Conservation (phyloP, 306 rosid genomes). For the Fragaria vesca region DNA sequence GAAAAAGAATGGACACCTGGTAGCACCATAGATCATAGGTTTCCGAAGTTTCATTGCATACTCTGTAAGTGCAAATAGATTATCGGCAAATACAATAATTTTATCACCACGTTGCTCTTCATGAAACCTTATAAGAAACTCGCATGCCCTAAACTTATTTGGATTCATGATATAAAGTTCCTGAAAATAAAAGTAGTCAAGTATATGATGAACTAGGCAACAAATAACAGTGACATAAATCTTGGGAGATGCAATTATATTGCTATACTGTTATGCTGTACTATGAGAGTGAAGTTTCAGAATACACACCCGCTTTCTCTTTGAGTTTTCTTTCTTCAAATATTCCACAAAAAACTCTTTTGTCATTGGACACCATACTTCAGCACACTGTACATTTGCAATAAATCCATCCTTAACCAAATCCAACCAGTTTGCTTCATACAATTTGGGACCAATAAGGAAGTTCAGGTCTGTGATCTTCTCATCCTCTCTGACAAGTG, state of each 20-base stretch:
- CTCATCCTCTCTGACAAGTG: slow-evolving; percentile 95
- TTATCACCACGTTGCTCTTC: slow-evolving; percentile 93
- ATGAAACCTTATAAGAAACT: slow-evolving; percentile 88
- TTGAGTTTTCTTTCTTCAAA: slow-evolving; percentile 88
- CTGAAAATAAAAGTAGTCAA: slow-evolving; percentile 44
- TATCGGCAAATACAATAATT: slow-evolving; percentile 91
- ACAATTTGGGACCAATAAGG: slow-evolving; percentile 90
- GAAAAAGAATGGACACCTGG: slow-evolving; percentile 42
- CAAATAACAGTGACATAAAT: too few relatives aligned
- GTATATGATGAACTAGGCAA: background rate
- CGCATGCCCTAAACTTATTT: slow-evolving; percentile 92
- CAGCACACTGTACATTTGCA: slow-evolving; percentile 99
- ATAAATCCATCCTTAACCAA: slow-evolving; percentile 93
- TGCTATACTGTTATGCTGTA: too few relatives aligned
- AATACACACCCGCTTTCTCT: slow-evolving; percentile 73
- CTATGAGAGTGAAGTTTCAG: background rate
- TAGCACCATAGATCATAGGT: slow-evolving; percentile 96
- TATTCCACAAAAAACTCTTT: slow-evolving; percentile 88
- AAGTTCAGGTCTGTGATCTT: slow-evolving; percentile 88
- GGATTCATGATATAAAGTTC: slow-evolving; percentile 98
- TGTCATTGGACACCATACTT: slow-evolving; percentile 99
- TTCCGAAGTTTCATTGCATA: slow-evolving; percentile 94
- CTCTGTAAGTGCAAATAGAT: slow-evolving; percentile 85
- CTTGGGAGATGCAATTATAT: too few relatives aligned
- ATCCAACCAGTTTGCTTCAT: slow-evolving; percentile 96